A percentile compares a stretch with the other conserved stretches of the same genome.
Evolutionary conservation across 257 asterid genomes (phyloP).

Genomic region (Scutellaria barbata): DNA sequence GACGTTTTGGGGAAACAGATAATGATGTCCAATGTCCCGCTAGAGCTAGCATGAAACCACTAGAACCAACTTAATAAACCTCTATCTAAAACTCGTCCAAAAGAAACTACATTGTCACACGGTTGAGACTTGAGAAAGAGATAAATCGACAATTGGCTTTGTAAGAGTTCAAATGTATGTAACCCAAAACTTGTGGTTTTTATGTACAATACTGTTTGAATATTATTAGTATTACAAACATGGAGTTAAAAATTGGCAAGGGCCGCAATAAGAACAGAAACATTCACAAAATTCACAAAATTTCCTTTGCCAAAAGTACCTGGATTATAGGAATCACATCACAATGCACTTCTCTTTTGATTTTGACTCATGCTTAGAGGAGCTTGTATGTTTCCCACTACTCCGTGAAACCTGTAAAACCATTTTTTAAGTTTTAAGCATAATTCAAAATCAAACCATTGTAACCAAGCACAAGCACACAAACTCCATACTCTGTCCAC

Average conservation of each 20-base stretch:
- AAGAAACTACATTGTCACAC: no score
- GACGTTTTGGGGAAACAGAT: no score
- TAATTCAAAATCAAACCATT: not conserved
- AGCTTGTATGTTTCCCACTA: slow-evolving; percentile 45
- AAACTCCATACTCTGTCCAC: not conserved
- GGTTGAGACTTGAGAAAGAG: not conserved
- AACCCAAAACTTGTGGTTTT: slow-evolving; percentile 5
- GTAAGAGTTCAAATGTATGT: not conserved
- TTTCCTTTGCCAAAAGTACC: not conserved
- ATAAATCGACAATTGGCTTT: not conserved
- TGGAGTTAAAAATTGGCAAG: slow-evolving; percentile 13
- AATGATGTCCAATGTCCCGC: no score
- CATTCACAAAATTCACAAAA: slow-evolving; percentile 26
- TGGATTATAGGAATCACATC: slow-evolving; percentile 49
- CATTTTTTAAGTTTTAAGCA: not conserved
- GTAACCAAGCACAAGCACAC: not conserved
- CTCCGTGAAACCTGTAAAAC: slow-evolving; percentile 66
- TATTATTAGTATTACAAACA: slow-evolving; percentile 24
- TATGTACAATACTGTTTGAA: slow-evolving; percentile 36
- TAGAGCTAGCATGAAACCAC: no score
- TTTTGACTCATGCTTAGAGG: slow-evolving; percentile 70
- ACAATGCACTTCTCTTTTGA: slow-evolving; percentile 75
- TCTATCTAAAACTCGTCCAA: no score
- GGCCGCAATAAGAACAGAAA: slow-evolving; percentile 17
- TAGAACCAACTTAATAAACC: no score